Percentiles rank a stretch among this genome's conserved stretches.
phyloP scores from a whole-genome alignment of 371 early-diverging fungal genomes.

The Dichotomocladium elegans region DNA sequence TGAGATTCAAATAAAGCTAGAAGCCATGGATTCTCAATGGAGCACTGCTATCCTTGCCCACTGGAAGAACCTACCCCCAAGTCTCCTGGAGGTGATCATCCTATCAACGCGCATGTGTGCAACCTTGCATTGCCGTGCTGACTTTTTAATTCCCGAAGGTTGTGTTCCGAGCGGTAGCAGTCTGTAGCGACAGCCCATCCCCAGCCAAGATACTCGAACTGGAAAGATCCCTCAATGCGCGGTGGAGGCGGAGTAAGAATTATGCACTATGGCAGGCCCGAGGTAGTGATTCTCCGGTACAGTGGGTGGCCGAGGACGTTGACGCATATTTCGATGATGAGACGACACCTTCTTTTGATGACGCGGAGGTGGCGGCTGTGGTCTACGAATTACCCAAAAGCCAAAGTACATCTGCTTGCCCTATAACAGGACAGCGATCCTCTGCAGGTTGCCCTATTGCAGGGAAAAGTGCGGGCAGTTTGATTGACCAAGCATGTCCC shows the following conservation, averaged over 20 bases:
- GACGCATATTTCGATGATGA: conserved; percentile 16
- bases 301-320: conserved; percentile 2
- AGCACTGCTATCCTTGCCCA: conserved; percentile 24
- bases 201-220: conserved; percentile 20
- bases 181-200: neutral
- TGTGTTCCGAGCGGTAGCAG: conserved; percentile 23
- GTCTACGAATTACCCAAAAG: conserved; percentile 21
- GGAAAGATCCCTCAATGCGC: conserved; percentile 25
- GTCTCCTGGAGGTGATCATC: conserved; percentile 20
- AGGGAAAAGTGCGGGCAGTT: conserved; percentile 10
- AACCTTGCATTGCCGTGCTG: neutral
- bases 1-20: conserved; percentile 15
- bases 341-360: neutral
- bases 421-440: conserved; percentile 17
- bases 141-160: conserved; percentile 4
- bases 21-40: conserved; percentile 20
- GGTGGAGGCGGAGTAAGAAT: conserved; percentile 37
- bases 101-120: neutral
- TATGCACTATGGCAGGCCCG: conserved; percentile 22
- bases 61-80: conserved; percentile 28
- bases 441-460: conserved; percentile 12
- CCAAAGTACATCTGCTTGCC: conserved; percentile 13
- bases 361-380: neutral
- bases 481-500: conserved; percentile 17
- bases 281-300: neutral